Base-by-base conservation (phyloP, 108 stramenopile species). In the Craspedostauros australis region DNA sequence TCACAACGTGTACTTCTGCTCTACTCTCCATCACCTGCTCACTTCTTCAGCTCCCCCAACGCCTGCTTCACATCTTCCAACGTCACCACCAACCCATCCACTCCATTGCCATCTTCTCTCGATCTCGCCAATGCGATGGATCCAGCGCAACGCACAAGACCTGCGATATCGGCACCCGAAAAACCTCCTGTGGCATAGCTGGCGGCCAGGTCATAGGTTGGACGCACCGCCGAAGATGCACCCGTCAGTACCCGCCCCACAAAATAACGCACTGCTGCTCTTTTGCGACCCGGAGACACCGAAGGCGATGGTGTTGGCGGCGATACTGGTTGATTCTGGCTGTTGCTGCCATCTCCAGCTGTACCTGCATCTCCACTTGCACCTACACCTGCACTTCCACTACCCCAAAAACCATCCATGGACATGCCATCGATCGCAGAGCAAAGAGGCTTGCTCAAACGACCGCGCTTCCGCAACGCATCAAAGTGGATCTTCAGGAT, bases 151-250 rank as follows among this genome's bases (percentile, higher is more conserved):
- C 88, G 73, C n/a, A 88, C 88, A 29, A 95, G 73, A 11, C 88
- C 94, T 31, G 85, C 80, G 39, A 95, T 52, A 43, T 95, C 94
- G 28, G 86, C 82, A 28, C 95, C 95, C 6, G 84, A 82, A 56
- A 91, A 94, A 14, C 87, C 87, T 37, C 59, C 73, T 14, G 88
- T 88, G 47, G 60, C 60, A 37, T 42, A 33, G 70, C 75, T 68
- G 7, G 76, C 48, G 3, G 87, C 83, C 49, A 88, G 67, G 66
- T 86, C 84, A 33, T 56, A 64, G 16, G 28, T 22, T 11, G 63
- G 53, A 24, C 46, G 39, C 7, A 55, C 54, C 19, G 21, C 32
- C 20, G 25, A 47, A 34, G 29, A 56, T n/a, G 70, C 40, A 39
- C 26, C 44, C 8, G 37, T 43, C 46, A 33, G 29, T 22, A 21